Evolutionary conservation across 495 filamentous ascomycete genomes (phyloP).

Genomic region (Penicillium canariense): DNA sequence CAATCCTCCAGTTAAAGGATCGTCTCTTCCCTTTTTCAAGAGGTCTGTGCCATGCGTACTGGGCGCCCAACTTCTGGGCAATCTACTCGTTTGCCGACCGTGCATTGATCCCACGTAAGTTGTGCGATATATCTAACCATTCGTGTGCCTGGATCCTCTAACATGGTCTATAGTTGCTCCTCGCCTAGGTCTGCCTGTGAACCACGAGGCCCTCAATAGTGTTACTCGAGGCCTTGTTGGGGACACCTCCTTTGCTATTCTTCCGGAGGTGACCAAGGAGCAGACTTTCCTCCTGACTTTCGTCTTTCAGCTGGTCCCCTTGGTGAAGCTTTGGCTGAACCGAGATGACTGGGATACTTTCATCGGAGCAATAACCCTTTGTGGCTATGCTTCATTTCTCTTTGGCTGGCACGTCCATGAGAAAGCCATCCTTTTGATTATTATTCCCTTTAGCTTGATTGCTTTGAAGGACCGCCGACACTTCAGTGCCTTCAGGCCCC

Average conservation of each 20-base stretch:
- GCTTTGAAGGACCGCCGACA: slow-evolving; percentile 90
- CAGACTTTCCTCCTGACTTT: slow-evolving; percentile 81
- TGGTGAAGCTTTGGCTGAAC: slow-evolving; percentile 76
- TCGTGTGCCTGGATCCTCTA: slow-evolving; percentile 20
- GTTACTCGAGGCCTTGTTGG: slow-evolving; percentile 91
- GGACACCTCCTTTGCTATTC: slow-evolving; percentile 91
- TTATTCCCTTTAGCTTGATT: slow-evolving; percentile 93
- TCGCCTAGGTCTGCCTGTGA: slow-evolving; percentile 67
- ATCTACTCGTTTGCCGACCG: slow-evolving; percentile 92
- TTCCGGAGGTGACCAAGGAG: slow-evolving; percentile 79
- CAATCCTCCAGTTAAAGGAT: slow-evolving; percentile 82
- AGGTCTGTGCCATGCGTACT: slow-evolving; percentile 94
- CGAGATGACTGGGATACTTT: slow-evolving; percentile 89
- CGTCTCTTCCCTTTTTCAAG: slow-evolving; percentile 92
- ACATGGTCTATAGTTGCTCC: slow-evolving; percentile 63
- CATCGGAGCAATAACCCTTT: slow-evolving; percentile 86
- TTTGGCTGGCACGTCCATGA: slow-evolving; percentile 99
- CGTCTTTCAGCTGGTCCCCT: slow-evolving; percentile 73
- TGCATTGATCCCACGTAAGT: slow-evolving; percentile 72
- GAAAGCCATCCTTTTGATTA: slow-evolving; percentile 90
- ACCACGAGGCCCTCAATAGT: slow-evolving; percentile 72
- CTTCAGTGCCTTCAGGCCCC: slow-evolving; percentile 84
- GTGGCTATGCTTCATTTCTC: slow-evolving; percentile 92
- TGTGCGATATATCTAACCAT: neutral
- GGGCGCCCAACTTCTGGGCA: slow-evolving; percentile 97